phyloP scores from a whole-genome alignment of 768 basidiomycete species.

The Terana coerulea region DNA sequence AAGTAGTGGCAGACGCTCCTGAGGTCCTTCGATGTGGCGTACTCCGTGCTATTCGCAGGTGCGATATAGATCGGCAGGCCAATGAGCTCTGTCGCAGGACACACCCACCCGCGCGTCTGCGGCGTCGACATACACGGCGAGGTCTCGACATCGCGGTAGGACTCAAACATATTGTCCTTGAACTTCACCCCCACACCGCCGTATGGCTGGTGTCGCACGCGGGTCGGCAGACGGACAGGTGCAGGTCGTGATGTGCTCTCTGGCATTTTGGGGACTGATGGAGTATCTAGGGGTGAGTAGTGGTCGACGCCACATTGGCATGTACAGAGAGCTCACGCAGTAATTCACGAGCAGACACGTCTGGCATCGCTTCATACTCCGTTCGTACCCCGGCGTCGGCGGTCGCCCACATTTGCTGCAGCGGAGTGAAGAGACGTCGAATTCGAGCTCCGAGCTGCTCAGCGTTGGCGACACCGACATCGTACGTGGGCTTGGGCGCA shows the following conservation, averaged over 20 bases:
- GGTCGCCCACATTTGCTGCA: slow-evolving; percentile 2
- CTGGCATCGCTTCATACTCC: slow-evolving; percentile 1
- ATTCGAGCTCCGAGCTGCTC: not conserved
- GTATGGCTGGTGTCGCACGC: not conserved
- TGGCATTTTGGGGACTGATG: slow-evolving; percentile 1
- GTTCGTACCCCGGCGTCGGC: not conserved
- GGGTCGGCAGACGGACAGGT: not conserved
- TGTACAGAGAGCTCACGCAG: not conserved
- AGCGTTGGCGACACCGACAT: not conserved
- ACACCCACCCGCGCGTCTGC: slow-evolving; percentile 4
- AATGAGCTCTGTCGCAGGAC: slow-evolving; percentile 4
- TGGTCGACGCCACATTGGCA: not conserved
- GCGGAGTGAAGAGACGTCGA: not conserved
- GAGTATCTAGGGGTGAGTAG: not conserved
- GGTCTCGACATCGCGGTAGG: not conserved
- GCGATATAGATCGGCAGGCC: slow-evolving; percentile 2
- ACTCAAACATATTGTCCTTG: not conserved
- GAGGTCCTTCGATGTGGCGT: not conserved
- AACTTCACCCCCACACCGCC: not conserved
- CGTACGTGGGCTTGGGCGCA: not conserved
- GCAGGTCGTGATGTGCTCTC: not conserved
- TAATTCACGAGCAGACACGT: slow-evolving; percentile 1
- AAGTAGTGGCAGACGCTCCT: slow-evolving; percentile 4
- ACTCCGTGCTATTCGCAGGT: not conserved
- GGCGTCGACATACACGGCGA: slow-evolving; percentile 1